Evolutionary conservation across 768 basidiomycete genomes (phyloP).

Genomic region (Russula dissimulans): DNA sequence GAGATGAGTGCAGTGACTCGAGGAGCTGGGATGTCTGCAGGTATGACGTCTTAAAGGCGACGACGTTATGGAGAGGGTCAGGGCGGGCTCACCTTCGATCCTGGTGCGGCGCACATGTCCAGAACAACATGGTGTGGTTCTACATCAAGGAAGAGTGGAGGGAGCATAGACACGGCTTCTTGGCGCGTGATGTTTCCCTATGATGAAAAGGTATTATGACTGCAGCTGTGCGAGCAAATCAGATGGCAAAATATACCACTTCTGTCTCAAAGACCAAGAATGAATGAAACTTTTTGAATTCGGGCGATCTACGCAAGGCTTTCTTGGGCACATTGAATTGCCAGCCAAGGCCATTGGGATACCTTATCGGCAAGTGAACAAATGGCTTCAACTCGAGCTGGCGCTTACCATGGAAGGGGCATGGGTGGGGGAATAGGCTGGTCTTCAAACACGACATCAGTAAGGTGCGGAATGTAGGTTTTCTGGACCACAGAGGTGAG

Average conservation of each 20-base stretch:
- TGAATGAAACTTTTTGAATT: conserved; percentile 91
- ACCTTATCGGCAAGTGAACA: conserved; percentile 42
- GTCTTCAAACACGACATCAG: conserved; percentile 66
- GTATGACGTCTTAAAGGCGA: neutral
- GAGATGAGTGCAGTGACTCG: conserved; percentile 84
- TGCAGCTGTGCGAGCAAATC: neutral
- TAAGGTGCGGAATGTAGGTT: conserved; percentile 69
- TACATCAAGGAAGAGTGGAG: conserved; percentile 91
- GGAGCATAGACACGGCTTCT: conserved; percentile 99
- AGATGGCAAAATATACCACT: conserved; percentile 48
- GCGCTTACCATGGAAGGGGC: conserved; percentile 71
- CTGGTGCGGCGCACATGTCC: conserved; percentile 98
- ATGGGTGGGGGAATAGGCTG: conserved; percentile 68
- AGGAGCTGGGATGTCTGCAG: conserved; percentile 86
- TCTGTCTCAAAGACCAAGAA: conserved; percentile 98
- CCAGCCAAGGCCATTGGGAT: conserved; percentile 93
- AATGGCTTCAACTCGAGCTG: neutral
- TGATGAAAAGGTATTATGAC: neutral
- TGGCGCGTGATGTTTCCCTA: conserved; percentile 94
- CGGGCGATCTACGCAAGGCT: conserved; percentile 73
- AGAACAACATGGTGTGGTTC: conserved; percentile 88
- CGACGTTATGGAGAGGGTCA: neutral
- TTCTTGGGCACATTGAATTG: conserved; percentile 89
- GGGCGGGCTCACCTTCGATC: conserved; percentile 63
- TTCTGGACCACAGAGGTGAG: conserved; percentile 73